phyloP scores from a whole-genome alignment of 2,329 filamentous ascomycete genomes.

The Colletotrichum musae region DNA sequence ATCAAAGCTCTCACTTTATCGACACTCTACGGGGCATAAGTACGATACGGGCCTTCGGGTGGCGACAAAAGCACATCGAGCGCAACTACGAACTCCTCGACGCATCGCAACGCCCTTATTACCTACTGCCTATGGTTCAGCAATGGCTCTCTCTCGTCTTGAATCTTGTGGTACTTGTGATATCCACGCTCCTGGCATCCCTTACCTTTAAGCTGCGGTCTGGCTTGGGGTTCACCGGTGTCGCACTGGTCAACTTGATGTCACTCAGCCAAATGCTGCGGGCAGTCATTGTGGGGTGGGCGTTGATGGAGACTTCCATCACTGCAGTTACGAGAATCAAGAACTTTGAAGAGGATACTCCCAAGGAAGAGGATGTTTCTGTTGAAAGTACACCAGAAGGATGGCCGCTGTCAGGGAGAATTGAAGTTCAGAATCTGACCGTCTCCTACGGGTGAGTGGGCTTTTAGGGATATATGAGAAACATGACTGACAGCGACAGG shows the following conservation, averaged over 20 bases:
- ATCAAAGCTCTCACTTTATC: conserved; percentile 60
- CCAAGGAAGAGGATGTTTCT: background rate
- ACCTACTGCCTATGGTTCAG: conserved; percentile 70
- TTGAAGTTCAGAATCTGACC: background rate
- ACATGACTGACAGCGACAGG: background rate
- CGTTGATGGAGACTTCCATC: background rate
- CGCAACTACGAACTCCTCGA: background rate
- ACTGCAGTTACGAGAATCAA: background rate
- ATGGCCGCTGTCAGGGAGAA: background rate
- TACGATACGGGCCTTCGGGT: conserved; percentile 68
- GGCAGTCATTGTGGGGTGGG: conserved; percentile 4
- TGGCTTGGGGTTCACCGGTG: background rate
- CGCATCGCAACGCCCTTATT: conserved; percentile 65
- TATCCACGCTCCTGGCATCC: conserved; percentile 58
- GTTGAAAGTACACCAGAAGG: background rate
- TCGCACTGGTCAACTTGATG: conserved; percentile 6
- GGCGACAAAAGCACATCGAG: background rate
- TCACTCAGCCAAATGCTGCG: conserved; percentile 6
- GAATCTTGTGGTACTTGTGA: conserved; percentile 61
- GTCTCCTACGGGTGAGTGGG: background rate
- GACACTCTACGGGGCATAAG: conserved; percentile 68
- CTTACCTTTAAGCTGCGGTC: conserved; percentile 50
- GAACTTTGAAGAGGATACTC: background rate
- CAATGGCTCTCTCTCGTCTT: conserved; percentile 69
- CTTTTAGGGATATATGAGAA: background rate